phyloP scores from a whole-genome alignment of 345 rosid species.

The Lenwebbia sp. region DNA sequence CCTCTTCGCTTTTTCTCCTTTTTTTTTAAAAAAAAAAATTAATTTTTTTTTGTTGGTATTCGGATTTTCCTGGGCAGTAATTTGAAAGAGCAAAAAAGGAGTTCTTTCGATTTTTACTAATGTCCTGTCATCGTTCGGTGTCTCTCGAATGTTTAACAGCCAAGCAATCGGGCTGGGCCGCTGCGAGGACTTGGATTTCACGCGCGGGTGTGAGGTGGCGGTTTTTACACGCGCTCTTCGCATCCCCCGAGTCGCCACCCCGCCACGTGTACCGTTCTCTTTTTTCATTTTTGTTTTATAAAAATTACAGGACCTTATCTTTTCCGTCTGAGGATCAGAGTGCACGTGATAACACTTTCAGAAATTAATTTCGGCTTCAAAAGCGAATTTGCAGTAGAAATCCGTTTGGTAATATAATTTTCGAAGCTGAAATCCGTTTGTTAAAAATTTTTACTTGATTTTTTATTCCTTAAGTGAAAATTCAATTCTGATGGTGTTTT shows the following conservation, averaged over 20 bases:
- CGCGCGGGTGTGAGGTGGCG: not conserved
- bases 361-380: too few relatives aligned
- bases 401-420: too few relatives aligned
- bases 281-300: accelerated
- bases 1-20: not conserved
- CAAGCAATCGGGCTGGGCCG: not conserved
- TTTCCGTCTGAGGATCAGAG: too few relatives aligned
- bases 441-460: too few relatives aligned
- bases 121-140: not conserved
- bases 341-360: too few relatives aligned
- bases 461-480: too few relatives aligned
- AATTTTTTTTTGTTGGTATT: not conserved
- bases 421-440: too few relatives aligned
- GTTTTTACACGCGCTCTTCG: not conserved
- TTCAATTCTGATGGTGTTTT: too few relatives aligned
- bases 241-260: not conserved
- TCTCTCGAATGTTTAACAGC: not conserved
- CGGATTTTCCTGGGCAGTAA: not conserved
- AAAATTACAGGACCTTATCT: not conserved
- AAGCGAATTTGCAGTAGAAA: too few relatives aligned
- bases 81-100: not conserved
- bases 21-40: too few relatives aligned
- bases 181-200: accelerated
- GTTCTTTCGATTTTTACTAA: not conserved
- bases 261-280: not conserved